These are phyloP conservation scores for Penicillium sp. DNA, from an alignment of 2,329 filamentous ascomycete species.

Conservation along the genomic window DNA sequence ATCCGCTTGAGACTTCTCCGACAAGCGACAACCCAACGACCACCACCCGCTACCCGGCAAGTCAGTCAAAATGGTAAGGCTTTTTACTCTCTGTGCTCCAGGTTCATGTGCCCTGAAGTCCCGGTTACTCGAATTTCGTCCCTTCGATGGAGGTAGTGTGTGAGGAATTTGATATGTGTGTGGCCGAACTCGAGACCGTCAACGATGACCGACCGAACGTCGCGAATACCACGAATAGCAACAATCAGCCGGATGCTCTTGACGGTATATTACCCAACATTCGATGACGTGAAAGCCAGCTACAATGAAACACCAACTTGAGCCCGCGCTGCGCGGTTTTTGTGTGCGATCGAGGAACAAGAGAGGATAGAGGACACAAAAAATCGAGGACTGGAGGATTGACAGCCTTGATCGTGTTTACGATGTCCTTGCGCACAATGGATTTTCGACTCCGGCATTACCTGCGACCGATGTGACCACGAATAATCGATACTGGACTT, in stretches of 20 bases:
- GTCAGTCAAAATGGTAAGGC: slow-evolving; percentile 50
- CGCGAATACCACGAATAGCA: background rate
- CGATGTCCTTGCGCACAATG: background rate
- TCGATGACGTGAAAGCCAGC: background rate
- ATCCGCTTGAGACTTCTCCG: slow-evolving; percentile 36
- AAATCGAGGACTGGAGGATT: background rate
- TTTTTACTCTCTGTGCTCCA: slow-evolving; percentile 15
- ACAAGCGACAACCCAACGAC: slow-evolving; percentile 44
- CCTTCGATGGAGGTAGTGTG: slow-evolving; percentile 13
- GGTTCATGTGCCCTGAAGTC: slow-evolving; percentile 22
- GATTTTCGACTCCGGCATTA: background rate
- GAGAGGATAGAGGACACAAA: background rate
- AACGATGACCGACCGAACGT: slow-evolving; percentile 12
- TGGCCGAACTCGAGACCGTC: slow-evolving; percentile 19
- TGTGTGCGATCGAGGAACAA: background rate
- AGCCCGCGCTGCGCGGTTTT: background rate
- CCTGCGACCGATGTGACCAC: background rate
- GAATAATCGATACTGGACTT: slow-evolving; percentile 11
- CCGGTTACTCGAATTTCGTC: slow-evolving; percentile 24
- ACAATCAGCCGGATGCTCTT: background rate
- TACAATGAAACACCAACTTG: background rate
- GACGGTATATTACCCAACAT: background rate
- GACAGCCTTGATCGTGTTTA: background rate
- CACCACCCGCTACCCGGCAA: slow-evolving; percentile 45
- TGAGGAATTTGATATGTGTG: slow-evolving; percentile 15